These are phyloP conservation scores for Breynia disticha DNA, from an alignment of 441 rosid species.

Conservation along the genomic window DNA sequence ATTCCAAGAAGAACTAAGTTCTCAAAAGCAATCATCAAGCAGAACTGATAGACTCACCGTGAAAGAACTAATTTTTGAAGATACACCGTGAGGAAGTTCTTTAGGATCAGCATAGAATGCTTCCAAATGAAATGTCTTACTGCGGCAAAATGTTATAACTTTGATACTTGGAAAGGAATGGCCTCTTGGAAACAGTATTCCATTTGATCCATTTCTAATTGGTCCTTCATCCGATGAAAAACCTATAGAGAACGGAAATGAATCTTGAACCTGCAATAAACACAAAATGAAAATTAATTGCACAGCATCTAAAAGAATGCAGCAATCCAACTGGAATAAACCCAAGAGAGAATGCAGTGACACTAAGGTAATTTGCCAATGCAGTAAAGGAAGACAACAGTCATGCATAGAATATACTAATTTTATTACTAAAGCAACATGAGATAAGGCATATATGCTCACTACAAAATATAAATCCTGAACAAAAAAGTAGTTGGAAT, in stretches of 20 bases:
- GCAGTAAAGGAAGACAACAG: background rate
- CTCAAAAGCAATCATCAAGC: background rate
- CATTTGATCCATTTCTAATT: slow-evolving; percentile 19
- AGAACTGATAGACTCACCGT: slow-evolving; percentile 22
- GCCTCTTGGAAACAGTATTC: slow-evolving; percentile 39
- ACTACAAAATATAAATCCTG: background rate
- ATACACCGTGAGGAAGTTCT: slow-evolving; percentile 36
- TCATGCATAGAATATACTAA: background rate
- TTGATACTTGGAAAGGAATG: slow-evolving; percentile 40
- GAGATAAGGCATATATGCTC: background rate
- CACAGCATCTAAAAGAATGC: slow-evolving; percentile 7
- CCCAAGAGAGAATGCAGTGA: slow-evolving; percentile 1
- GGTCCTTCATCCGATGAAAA: slow-evolving; percentile 29
- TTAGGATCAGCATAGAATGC: slow-evolving; percentile 36
- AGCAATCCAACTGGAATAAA: background rate
- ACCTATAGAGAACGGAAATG: slow-evolving; percentile 43
- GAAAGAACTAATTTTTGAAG: slow-evolving; percentile 35
- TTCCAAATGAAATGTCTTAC: slow-evolving; percentile 31
- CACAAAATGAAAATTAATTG: slow-evolving; percentile 3
- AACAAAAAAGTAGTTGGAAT: no score
- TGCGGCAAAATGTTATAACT: slow-evolving; percentile 33
- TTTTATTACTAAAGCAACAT: background rate
- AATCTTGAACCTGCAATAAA: slow-evolving; percentile 49
- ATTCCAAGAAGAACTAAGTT: background rate
- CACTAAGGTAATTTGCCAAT: background rate